These are phyloP conservation scores for Boletus vermiculosoides DNA, from an alignment of 768 basidiomycete species.

Conservation along the genomic window DNA sequence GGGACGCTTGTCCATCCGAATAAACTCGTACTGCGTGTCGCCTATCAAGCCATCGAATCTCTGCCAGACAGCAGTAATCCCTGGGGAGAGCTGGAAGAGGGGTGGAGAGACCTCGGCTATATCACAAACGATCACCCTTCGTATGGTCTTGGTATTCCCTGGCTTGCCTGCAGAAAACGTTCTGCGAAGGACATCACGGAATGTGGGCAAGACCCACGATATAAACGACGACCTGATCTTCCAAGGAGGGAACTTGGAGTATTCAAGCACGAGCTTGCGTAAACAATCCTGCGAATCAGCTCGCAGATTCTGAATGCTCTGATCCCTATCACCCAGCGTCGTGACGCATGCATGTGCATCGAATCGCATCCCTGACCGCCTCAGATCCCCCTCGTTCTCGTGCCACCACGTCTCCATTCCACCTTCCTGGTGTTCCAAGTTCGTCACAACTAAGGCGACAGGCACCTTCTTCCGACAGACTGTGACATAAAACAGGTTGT, in stretches of 20 bases:
- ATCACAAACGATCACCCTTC: conserved; percentile 3
- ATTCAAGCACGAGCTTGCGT: background rate
- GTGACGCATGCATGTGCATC: conserved; percentile 17
- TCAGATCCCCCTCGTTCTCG: conserved; percentile 27
- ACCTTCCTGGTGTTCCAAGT: conserved; percentile 29
- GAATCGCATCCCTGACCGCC: conserved; percentile 28
- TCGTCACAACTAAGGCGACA: conserved; percentile 36
- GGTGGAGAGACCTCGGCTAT: background rate
- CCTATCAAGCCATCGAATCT: background rate
- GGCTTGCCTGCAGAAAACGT: too few relatives aligned
- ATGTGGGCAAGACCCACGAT: background rate
- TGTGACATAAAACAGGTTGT: conserved; percentile 31
- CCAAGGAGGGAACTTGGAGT: background rate
- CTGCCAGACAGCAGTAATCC: background rate
- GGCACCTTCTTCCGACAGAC: conserved; percentile 37
- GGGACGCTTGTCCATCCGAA: background rate
- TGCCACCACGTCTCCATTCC: conserved; percentile 30
- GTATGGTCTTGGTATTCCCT: background rate
- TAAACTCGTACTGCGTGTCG: background rate
- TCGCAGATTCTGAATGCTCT: background rate
- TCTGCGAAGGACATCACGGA: background rate
- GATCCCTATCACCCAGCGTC: conserved; percentile 1
- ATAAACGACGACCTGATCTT: background rate
- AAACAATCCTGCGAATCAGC: background rate
- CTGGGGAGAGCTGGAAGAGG: background rate